These are phyloP conservation scores for Candida nonsorbophila DNA, from an alignment of 805 yeast species.

Conservation along the genomic window DNA sequence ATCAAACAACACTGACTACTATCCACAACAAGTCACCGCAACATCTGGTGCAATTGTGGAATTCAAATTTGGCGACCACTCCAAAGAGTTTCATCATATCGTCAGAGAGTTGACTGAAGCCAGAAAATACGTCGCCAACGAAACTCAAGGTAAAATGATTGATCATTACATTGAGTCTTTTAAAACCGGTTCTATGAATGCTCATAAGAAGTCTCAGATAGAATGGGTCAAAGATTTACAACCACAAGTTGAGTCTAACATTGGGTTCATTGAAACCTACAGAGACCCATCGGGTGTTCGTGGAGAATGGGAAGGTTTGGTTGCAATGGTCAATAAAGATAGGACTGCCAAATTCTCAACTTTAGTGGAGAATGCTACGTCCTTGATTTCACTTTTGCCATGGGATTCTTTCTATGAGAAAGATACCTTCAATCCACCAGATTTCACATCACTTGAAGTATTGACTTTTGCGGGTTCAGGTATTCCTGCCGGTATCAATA, in stretches of 20 bases:
- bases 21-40: constrained; percentile 41
- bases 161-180: constrained; percentile 65
- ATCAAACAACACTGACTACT: constrained; percentile 46
- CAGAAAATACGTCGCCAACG: constrained; percentile 61
- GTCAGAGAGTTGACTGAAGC: constrained; percentile 55
- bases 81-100: constrained; percentile 56
- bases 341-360: constrained; percentile 74
- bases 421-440: constrained; percentile 86
- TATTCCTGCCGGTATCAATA: constrained; percentile 88
- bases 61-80: constrained; percentile 76
- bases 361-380: constrained; percentile 62
- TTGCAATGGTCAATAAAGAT: constrained; percentile 85
- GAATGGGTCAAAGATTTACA: constrained; percentile 85
- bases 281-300: constrained; percentile 88
- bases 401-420: constrained; percentile 77
- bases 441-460: constrained; percentile 86
- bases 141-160: constrained; percentile 63
- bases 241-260: constrained; percentile 66
- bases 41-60: constrained; percentile 33
- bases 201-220: constrained; percentile 79
- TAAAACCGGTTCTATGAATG: constrained; percentile 75
- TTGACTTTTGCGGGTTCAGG: constrained; percentile 87
- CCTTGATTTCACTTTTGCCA: constrained; percentile 63
- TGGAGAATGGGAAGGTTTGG: constrained; percentile 92
- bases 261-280: constrained; percentile 90